Base-by-base conservation (phyloP, 2,329 filamentous ascomycete genomes). In the Hymenoscyphus infarciens region DNA sequence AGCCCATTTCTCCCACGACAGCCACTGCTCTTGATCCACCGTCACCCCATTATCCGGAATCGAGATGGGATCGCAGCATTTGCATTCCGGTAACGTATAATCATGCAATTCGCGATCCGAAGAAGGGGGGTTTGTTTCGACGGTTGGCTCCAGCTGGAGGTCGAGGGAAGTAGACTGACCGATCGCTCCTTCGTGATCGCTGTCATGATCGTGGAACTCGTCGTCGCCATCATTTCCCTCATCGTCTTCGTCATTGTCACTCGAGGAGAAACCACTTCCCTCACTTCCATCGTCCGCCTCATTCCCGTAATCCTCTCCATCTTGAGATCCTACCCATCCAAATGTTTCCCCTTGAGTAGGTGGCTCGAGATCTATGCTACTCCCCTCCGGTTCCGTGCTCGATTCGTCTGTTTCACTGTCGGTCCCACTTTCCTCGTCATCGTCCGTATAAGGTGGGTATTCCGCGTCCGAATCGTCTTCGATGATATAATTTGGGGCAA, bases 1-100 rank as follows among this genome's bases (percentile, higher is more conserved):
- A 13, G 81, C 80, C 82, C 82, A 85, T 67, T 78, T 78, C 71
- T 85, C 81, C 82, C 82, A 84, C 60, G 78, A 75, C 67, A 83
- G 83, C 59, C 82, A 77, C 67, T 83, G 52, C 8, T 7, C 27
- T 29, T 52, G 22, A 52, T 19, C 27, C 7, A 80, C 39, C 72
- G 68, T 64, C 79, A 77, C n/a, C 75, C 77, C 45, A 71, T 72
- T 3, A 74, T 63, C 0, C 81, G 83, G 77, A 66, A 84, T 82
- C 16, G 75, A 77, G 5, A 83, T 71, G 25, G 77, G 75, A 29
- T 66, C 61, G 53, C 63, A 65, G 29, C 58, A 60, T 38, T 60
- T 29, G 29, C 42, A 54, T n/a, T 54, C 19, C 10, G 8, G 42
- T 49, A 49, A 22, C n/a, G n/a, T 49, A 22, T 49, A 22, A 3